Evolutionary conservation across 73 alveolate genomes (phyloP).

Genomic region (Paramecium bursaria): DNA sequence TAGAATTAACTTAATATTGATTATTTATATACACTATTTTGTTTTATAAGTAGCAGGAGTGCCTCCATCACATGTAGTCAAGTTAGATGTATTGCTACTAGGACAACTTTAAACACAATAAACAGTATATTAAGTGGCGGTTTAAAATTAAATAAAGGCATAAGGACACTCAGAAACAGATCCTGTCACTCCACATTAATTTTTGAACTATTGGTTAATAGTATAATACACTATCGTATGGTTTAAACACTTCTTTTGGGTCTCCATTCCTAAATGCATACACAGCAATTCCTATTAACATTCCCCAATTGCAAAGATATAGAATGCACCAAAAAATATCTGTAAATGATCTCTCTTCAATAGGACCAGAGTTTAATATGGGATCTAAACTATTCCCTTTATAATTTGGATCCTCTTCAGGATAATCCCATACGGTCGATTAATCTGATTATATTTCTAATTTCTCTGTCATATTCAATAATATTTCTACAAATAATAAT

Average conservation of each 20-base stretch:
- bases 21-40: no score
- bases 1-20: no score
- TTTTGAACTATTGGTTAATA: no score
- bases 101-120: no score
- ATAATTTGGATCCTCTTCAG: conserved; percentile 46
- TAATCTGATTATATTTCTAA: no score
- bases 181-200: conserved; percentile 32
- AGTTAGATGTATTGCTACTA: no score
- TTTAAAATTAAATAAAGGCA: background rate
- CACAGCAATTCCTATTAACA: background rate
- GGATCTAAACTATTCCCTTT: conserved; percentile 21
- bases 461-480: no score
- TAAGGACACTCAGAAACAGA: conserved; percentile 5
- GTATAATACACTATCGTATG: conserved; percentile 22
- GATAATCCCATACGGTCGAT: conserved; percentile 56
- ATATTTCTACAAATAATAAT: no score
- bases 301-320: conserved; percentile 22
- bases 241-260: background rate
- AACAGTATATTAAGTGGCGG: no score
- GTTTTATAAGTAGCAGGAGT: no score
- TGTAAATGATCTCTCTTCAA: conserved; percentile 54
- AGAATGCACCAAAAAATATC: conserved; percentile 54
- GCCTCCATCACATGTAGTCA: no score
- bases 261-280: conserved; percentile 25
- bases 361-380: conserved; percentile 28